Percentiles rank a stretch among this genome's conserved stretches.
phyloP scores from a whole-genome alignment of 176 grass and related monocot species.

The Puya raimondii region DNA sequence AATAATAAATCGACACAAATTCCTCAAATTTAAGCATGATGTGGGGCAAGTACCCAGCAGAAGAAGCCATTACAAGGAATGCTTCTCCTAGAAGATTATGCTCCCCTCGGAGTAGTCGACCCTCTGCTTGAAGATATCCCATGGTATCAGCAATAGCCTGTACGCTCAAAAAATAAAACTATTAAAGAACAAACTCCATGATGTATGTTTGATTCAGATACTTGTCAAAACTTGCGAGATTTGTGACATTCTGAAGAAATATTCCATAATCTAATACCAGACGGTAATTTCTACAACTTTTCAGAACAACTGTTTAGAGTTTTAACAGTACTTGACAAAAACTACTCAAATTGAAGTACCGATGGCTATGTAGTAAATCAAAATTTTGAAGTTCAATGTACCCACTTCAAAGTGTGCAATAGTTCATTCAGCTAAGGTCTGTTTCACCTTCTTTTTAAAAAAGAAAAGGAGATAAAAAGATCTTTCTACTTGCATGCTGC shows the following conservation, averaged over 20 bases:
- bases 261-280: too few species aligned
- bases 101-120: slow-evolving; percentile 69
- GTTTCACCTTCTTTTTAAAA: not conserved
- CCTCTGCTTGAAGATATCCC: slow-evolving; percentile 89
- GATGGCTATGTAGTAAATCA: too few species aligned
- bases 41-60: slow-evolving; percentile 57
- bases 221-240: too few species aligned
- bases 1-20: not conserved
- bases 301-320: too few species aligned
- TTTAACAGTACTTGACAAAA: too few species aligned
- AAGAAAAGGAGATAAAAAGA: not conserved
- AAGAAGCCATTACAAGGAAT: slow-evolving; percentile 93
- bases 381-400: too few species aligned
- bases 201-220: too few species aligned
- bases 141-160: slow-evolving; percentile 94
- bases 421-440: too few species aligned
- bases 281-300: too few species aligned
- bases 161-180: not conserved
- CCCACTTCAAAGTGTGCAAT: too few species aligned
- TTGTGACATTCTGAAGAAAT: too few species aligned
- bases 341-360: too few species aligned
- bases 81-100: slow-evolving; percentile 98
- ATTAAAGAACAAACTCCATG: not conserved
- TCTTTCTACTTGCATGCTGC: not conserved
- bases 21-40: slow-evolving; percentile 8